Percentiles rank a stretch among this genome's conserved stretches.
Conservation (phyloP, 176 grass and related monocot species). For the Leersia perrieri region DNA sequence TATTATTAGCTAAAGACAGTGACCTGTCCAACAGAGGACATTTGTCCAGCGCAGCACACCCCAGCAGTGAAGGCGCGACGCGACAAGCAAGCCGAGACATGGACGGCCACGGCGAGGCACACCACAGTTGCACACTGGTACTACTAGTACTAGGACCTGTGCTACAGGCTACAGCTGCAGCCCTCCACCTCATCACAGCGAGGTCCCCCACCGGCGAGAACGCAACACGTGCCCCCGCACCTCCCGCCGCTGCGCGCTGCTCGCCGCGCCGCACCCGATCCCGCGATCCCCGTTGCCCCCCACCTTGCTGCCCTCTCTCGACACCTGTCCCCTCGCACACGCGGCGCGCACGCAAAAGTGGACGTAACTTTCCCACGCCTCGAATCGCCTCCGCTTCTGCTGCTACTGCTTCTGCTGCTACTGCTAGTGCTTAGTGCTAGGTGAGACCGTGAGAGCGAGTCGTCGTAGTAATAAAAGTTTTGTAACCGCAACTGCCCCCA, state of each 20-base stretch:
- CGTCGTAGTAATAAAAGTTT: too few species aligned
- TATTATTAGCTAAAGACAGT: not conserved
- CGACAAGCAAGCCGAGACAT: not conserved
- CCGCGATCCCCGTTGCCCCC: not conserved
- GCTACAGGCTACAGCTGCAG: not conserved
- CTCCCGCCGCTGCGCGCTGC: conserved; percentile 5
- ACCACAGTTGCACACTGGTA: not conserved
- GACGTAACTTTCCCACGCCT: conserved; percentile 25
- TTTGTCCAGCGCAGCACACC: not conserved
- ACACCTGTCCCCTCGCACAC: conserved; percentile 30
- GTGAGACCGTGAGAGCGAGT: too few species aligned
- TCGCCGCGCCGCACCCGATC: conserved; percentile 26
- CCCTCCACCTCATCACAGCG: not conserved
- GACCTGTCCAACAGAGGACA: not conserved
- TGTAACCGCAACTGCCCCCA: not conserved
- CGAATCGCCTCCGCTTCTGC: not conserved
- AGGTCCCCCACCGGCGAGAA: not conserved
- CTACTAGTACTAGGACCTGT: not conserved
- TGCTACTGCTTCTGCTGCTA: not conserved
- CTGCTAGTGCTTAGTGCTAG: not conserved
- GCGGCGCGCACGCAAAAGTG: conserved; percentile 20
- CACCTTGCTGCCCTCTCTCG: not conserved
- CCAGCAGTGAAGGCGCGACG: not conserved
- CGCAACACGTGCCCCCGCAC: not conserved
- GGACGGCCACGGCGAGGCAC: not conserved